Percentiles rank a stretch among this genome's conserved stretches.
Evolutionary conservation across 768 basidiomycete genomes (phyloP).

Genomic region (Boletus rubescentipes): DNA sequence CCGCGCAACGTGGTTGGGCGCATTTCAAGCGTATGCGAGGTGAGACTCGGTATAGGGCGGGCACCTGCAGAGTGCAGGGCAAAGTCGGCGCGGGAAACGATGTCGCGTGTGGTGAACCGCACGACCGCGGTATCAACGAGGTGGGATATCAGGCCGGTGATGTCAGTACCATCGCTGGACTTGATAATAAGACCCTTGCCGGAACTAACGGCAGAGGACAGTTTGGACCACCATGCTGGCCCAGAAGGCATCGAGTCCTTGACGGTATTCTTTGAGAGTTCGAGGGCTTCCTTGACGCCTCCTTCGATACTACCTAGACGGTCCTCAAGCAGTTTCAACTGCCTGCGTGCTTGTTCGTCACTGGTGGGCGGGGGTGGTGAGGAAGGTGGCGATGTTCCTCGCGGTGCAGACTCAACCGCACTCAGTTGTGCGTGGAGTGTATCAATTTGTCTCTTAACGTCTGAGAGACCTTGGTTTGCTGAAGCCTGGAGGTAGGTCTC

Average conservation of each 20-base stretch:
- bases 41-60: slow-evolving; percentile 76
- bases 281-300: slow-evolving; percentile 69
- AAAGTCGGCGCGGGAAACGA: slow-evolving; percentile 79
- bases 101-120: slow-evolving; percentile 67
- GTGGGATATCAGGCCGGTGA: slow-evolving; percentile 65
- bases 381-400: slow-evolving; percentile 15
- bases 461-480: slow-evolving; percentile 45
- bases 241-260: slow-evolving; percentile 39
- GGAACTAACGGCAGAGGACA: slow-evolving; percentile 45
- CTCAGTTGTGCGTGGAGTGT: slow-evolving; percentile 45
- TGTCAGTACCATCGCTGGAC: slow-evolving; percentile 71
- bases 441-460: slow-evolving; percentile 57
- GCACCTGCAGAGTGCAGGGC: slow-evolving; percentile 85
- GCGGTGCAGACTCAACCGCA: slow-evolving; percentile 27
- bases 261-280: slow-evolving; percentile 50
- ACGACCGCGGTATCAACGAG: slow-evolving; percentile 78
- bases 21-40: slow-evolving; percentile 75
- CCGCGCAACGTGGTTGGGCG: slow-evolving; percentile 49
- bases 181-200: slow-evolving; percentile 61
- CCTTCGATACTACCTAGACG: slow-evolving; percentile 61
- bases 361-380: slow-evolving; percentile 22
- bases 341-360: slow-evolving; percentile 59
- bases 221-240: slow-evolving; percentile 73
- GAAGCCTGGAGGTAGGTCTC: slow-evolving; percentile 48
- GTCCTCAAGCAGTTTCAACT: slow-evolving; percentile 59